A percentile compares a stretch with the other conserved stretches of the same genome.
Evolutionary conservation across 176 grass and related monocot species (phyloP).

Genomic region (Eleusine indica): DNA sequence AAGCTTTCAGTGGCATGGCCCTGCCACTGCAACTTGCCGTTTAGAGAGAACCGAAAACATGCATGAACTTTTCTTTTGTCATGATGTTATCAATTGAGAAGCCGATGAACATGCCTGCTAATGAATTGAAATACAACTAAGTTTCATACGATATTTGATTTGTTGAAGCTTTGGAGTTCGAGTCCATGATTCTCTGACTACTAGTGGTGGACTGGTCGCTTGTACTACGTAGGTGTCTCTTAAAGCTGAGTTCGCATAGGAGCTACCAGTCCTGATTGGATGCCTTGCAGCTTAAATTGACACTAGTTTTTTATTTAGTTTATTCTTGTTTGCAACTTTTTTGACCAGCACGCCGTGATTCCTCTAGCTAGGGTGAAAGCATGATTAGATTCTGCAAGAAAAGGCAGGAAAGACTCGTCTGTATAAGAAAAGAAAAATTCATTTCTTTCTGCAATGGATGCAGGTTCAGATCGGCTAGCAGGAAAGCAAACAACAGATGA

Average conservation of each 20-base stretch:
- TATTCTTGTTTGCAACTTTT: slow-evolving; percentile 41
- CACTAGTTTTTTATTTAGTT: slow-evolving; percentile 17
- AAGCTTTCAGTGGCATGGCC: neutral
- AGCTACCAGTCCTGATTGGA: slow-evolving; percentile 28
- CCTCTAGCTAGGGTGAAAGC: slow-evolving; percentile 39
- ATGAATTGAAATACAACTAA: neutral
- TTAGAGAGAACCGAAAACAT: slow-evolving; percentile 19
- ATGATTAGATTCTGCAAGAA: slow-evolving; percentile 54
- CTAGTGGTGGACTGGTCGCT: neutral
- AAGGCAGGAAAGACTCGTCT: slow-evolving; percentile 28
- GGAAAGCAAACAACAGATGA: slow-evolving; percentile 36
- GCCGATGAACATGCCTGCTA: neutral
- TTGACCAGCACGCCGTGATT: slow-evolving; percentile 45
- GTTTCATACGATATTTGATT: neutral
- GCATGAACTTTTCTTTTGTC: slow-evolving; percentile 18
- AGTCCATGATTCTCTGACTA: slow-evolving; percentile 38
- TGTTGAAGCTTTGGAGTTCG: slow-evolving; percentile 20
- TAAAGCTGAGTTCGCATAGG: slow-evolving; percentile 52
- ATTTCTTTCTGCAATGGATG: slow-evolving; percentile 32
- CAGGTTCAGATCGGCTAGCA: slow-evolving; percentile 41
- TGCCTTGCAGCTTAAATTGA: slow-evolving; percentile 8
- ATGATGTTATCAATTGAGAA: neutral
- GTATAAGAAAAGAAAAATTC: neutral
- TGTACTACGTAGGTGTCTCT: slow-evolving; percentile 14
- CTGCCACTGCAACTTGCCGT: neutral